Percentiles rank a stretch among this genome's conserved stretches.
These are phyloP conservation scores for Toxoplasma gondii DNA, from an alignment of 169 alveolate species.

Conservation along the genomic window DNA sequence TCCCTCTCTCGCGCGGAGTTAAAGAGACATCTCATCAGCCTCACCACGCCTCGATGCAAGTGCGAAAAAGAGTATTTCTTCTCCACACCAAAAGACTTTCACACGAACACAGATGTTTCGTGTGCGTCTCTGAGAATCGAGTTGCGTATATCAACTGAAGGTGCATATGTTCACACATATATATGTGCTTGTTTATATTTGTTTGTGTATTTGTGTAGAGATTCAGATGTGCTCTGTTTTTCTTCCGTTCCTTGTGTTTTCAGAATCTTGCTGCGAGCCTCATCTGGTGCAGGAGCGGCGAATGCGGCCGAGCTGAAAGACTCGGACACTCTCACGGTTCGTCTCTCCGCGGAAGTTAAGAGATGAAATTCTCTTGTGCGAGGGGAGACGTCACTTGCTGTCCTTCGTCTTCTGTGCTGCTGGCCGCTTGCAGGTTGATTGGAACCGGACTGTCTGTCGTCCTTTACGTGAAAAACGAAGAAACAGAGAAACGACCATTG, in stretches of 20 bases:
- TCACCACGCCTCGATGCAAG: slow-evolving; percentile 10
- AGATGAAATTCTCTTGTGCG: not conserved
- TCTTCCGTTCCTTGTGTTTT: not conserved
- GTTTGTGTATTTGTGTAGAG: not conserved
- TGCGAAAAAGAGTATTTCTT: not conserved
- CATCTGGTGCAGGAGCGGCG: not conserved
- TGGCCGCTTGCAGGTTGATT: no score
- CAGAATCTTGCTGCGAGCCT: not conserved
- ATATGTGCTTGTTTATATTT: no score
- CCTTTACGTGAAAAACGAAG: no score
- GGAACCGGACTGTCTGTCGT: no score
- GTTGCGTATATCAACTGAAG: no score
- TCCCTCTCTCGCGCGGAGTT: not conserved
- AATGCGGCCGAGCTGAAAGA: not conserved
- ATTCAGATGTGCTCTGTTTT: not conserved
- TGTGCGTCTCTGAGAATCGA: no score
- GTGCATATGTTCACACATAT: no score
- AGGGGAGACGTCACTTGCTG: no score
- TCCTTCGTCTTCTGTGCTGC: no score
- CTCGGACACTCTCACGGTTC: not conserved
- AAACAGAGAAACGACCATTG: no score
- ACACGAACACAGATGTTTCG: not conserved
- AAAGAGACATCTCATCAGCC: not conserved
- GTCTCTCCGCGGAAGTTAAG: not conserved
- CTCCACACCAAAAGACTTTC: not conserved